A percentile compares a stretch with the other conserved stretches of the same genome.
These are phyloP conservation scores for Exophiala aquamarina DNA, from an alignment of 2,329 filamentous ascomycete species.

Conservation along the genomic window DNA sequence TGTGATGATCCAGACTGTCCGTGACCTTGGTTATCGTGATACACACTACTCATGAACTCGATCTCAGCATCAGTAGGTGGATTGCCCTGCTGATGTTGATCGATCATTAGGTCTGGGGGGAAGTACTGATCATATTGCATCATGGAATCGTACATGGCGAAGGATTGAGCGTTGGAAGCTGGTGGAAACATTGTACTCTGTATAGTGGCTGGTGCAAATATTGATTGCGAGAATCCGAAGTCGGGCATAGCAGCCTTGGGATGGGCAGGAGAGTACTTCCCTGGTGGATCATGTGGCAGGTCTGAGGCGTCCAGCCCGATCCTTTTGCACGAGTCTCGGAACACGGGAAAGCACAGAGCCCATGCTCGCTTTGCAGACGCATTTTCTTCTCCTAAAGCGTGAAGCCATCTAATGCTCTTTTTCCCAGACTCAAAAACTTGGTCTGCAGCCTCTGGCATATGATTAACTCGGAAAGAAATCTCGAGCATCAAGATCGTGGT, in stretches of 20 bases:
- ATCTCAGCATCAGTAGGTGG: conserved; percentile 24
- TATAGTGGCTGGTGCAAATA: background rate
- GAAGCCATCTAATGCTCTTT: conserved; percentile 45
- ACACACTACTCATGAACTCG: conserved; percentile 26
- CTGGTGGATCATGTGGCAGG: conserved; percentile 27
- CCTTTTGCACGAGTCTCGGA: conserved; percentile 36
- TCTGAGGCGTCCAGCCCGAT: conserved; percentile 34
- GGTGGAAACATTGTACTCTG: conserved; percentile 1
- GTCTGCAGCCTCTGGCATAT: conserved; percentile 41
- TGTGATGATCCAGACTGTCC: background rate
- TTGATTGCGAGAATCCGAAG: background rate
- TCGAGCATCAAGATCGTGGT: conserved; percentile 47
- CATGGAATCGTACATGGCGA: conserved; percentile 23
- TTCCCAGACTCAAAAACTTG: conserved; percentile 39
- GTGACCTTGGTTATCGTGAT: conserved; percentile 21
- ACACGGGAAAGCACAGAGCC: conserved; percentile 40
- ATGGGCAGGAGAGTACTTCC: conserved; percentile 7
- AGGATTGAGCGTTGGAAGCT: conserved; percentile 14
- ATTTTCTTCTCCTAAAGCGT: conserved; percentile 38
- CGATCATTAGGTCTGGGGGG: conserved; percentile 14
- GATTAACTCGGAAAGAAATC: conserved; percentile 44
- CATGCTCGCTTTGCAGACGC: conserved; percentile 42
- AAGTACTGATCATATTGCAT: conserved; percentile 29
- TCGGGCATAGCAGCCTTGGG: conserved; percentile 13
- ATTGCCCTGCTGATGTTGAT: conserved; percentile 13